Conservation (phyloP, 2,329 filamentous ascomycete species). For the Didymella segeticola region DNA sequence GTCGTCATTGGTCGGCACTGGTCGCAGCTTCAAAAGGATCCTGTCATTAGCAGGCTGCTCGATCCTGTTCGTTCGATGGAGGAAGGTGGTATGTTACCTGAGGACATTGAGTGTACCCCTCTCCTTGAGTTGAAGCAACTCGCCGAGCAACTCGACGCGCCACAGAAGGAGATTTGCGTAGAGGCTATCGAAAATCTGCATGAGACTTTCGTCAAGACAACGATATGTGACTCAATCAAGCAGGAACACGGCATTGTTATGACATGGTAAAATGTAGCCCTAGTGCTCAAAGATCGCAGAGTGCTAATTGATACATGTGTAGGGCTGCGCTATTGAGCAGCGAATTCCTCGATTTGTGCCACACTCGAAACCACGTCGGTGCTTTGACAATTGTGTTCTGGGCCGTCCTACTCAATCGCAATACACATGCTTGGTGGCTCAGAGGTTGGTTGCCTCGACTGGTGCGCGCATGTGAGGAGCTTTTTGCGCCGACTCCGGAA, state of each 20-base stretch:
- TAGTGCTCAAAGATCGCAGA: neutral
- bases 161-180: conserved; percentile 28
- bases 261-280: conserved; percentile 5
- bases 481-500: conserved; percentile 34
- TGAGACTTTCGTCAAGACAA: conserved; percentile 9
- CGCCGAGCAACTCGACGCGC: conserved; percentile 17
- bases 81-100: neutral
- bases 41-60: neutral
- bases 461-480: conserved; percentile 27
- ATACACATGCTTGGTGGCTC: conserved; percentile 33
- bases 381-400: conserved; percentile 39
- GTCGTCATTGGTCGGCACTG: conserved; percentile 32
- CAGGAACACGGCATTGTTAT: conserved; percentile 9
- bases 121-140: conserved; percentile 9
- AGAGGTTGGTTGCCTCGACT: conserved; percentile 36
- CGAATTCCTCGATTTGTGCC: conserved; percentile 7
- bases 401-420: conserved; percentile 29
- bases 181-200: conserved; percentile 37
- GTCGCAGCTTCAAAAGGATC: conserved; percentile 13
- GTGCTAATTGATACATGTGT: neutral
- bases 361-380: conserved; percentile 32
- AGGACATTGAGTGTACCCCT: conserved; percentile 2
- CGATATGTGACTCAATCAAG: conserved; percentile 1
- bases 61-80: neutral
- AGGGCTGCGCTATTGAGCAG: conserved; percentile 3